Evolutionary conservation across 1,284 basidiomycete genomes (phyloP).

Genomic region (Agroathelia rolfsii): DNA sequence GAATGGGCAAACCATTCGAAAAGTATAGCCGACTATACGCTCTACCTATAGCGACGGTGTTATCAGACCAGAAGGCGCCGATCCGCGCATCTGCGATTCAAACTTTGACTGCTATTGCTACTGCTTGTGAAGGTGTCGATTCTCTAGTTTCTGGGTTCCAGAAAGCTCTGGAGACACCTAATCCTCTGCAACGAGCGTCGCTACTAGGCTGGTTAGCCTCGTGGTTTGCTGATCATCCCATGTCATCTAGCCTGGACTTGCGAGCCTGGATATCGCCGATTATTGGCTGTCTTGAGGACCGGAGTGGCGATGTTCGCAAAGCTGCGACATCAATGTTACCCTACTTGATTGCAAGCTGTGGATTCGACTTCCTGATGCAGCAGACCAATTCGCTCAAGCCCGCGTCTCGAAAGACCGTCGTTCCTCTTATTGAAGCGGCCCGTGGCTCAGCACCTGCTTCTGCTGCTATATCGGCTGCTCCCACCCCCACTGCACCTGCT

Average conservation of each 20-base stretch:
- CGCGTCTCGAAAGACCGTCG: constrained; percentile 78
- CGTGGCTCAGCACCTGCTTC: constrained; percentile 28
- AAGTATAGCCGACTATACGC: constrained; percentile 76
- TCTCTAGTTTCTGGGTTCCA: constrained; percentile 72
- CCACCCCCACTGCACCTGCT: constrained; percentile 17
- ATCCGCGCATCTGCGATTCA: constrained; percentile 74
- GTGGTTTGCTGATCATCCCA: constrained; percentile 64
- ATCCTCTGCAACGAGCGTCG: constrained; percentile 82
- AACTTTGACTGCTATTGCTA: constrained; percentile 77
- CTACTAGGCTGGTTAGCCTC: constrained; percentile 81
- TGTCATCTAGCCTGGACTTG: constrained; percentile 59
- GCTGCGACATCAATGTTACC: constrained; percentile 80
- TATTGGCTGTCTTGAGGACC: constrained; percentile 86
- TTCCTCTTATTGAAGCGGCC: constrained; percentile 81
- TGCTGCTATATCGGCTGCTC: constrained; percentile 20
- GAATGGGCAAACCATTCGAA: constrained; percentile 95
- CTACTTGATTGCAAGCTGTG: constrained; percentile 64
- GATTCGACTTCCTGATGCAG: constrained; percentile 82
- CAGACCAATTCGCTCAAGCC: constrained; percentile 85
- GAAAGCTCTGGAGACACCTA: constrained; percentile 76
- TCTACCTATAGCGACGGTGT: constrained; percentile 71
- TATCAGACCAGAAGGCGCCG: constrained; percentile 89
- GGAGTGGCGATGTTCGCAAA: constrained; percentile 88
- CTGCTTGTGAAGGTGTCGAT: constrained; percentile 79
- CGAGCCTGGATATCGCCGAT: constrained; percentile 59